Conservation (phyloP, 495 filamentous ascomycete genomes). For the Friedmanniomyces endolithicus region DNA sequence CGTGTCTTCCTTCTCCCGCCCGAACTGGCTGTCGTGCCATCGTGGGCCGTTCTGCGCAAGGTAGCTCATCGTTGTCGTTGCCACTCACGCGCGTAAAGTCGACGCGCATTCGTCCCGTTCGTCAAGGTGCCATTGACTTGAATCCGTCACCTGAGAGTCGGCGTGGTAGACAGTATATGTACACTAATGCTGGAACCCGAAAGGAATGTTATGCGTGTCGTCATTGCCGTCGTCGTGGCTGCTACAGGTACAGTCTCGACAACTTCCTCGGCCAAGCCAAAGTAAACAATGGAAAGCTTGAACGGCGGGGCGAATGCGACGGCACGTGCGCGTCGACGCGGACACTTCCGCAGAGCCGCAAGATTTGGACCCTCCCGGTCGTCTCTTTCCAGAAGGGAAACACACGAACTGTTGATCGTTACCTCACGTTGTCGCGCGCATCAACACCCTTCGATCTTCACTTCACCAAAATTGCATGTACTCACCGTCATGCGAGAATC, state of each 20-base stretch:
- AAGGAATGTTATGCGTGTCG: neutral
- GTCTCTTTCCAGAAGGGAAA: too few relatives aligned
- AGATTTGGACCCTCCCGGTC: too few relatives aligned
- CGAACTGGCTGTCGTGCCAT: conserved; percentile 69
- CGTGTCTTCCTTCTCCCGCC: conserved; percentile 44
- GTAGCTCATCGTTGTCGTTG: conserved; percentile 23
- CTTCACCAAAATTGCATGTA: neutral
- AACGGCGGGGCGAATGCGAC: neutral
- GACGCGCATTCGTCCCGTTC: conserved; percentile 10
- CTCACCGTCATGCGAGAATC: neutral
- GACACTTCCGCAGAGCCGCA: too few relatives aligned
- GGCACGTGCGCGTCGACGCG: too few relatives aligned
- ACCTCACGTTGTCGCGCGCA: too few relatives aligned
- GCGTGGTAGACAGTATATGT: neutral
- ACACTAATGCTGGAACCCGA: neutral
- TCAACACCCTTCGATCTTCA: too few relatives aligned
- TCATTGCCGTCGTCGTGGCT: neutral
- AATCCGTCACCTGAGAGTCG: neutral
- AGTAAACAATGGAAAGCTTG: neutral
- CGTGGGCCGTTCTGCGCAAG: conserved; percentile 32
- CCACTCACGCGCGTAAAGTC: neutral
- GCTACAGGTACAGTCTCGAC: neutral
- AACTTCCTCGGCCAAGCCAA: neutral
- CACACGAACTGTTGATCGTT: too few relatives aligned
- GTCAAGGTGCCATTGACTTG: neutral